Conservation (phyloP, 1,139 yeast genomes). For the Blastobotrys aristatus region DNA sequence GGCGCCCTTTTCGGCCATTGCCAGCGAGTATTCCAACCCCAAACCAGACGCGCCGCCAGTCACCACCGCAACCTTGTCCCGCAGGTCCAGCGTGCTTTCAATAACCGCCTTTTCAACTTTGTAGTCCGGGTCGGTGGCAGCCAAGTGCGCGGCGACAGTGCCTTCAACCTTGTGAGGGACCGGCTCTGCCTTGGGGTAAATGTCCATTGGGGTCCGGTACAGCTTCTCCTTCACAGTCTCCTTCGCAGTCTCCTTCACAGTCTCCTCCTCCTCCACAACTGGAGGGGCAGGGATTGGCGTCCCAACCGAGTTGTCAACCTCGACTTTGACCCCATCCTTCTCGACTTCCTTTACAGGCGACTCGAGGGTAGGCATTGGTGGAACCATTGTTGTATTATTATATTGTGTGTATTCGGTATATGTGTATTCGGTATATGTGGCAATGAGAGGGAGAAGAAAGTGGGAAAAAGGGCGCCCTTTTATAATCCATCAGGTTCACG, state of each 20-base stretch:
- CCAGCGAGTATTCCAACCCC: constrained; percentile 65
- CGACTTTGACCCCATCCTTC: too few relatives aligned
- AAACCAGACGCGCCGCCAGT: constrained; percentile 75
- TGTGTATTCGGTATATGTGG: not conserved
- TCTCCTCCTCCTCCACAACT: not conserved
- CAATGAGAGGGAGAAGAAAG: not conserved
- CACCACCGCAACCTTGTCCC: constrained; percentile 66
- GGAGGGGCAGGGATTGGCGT: too few relatives aligned
- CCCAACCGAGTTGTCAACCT: too few relatives aligned
- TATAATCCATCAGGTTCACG: too few relatives aligned
- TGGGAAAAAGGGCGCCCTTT: not conserved
- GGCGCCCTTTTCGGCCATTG: constrained; percentile 71
- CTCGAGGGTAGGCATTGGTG: not conserved
- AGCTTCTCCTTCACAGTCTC: constrained; percentile 5
- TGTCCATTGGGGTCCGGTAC: constrained; percentile 23
- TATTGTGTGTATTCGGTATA: not conserved
- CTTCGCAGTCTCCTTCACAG: not conserved
- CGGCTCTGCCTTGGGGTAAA: constrained; percentile 23
- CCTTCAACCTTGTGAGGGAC: constrained; percentile 29
- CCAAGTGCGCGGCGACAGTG: constrained; percentile 28
- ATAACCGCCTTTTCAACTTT: constrained; percentile 19
- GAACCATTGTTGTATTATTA: not conserved
- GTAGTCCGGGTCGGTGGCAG: constrained; percentile 23
- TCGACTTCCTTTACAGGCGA: not conserved
- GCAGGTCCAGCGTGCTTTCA: constrained; percentile 34